Conservation (phyloP, 2,329 filamentous ascomycete genomes). For the Aotearoamyces nothofagi region DNA sequence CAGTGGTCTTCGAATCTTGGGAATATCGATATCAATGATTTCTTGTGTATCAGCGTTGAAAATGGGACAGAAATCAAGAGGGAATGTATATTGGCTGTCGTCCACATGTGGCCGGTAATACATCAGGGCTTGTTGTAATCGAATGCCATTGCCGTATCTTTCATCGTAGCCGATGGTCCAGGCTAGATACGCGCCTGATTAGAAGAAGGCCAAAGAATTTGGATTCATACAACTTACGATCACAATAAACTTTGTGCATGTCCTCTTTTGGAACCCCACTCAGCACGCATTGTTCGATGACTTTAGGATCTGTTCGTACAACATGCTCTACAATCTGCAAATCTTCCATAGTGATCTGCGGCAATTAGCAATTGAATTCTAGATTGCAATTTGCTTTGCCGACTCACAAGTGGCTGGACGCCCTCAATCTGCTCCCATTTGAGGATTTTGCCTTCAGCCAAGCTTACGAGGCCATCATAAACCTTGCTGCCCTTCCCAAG, state of each 20-base stretch:
- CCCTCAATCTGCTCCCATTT: constrained; percentile 64
- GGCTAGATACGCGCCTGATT: constrained; percentile 29
- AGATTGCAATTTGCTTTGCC: background rate
- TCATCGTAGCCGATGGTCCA: constrained; percentile 96
- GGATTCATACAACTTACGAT: constrained; percentile 40
- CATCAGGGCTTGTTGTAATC: constrained; percentile 87
- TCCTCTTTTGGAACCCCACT: constrained; percentile 67
- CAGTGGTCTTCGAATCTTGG: constrained; percentile 59
- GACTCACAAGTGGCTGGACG: constrained; percentile 61
- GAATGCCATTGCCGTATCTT: constrained; percentile 62
- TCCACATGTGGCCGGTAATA: constrained; percentile 81
- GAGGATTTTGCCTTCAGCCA: constrained; percentile 49
- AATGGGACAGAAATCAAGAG: constrained; percentile 88
- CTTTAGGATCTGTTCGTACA: constrained; percentile 62
- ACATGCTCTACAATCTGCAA: constrained; percentile 66
- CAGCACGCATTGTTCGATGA: constrained; percentile 80
- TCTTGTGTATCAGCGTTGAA: constrained; percentile 67
- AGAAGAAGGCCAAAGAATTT: background rate
- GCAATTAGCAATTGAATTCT: constrained; percentile 5
- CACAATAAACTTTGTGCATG: constrained; percentile 94
- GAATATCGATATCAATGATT: constrained; percentile 44
- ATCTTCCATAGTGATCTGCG: constrained; percentile 79
- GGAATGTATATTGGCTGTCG: constrained; percentile 81
- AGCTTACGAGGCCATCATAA: constrained; percentile 68
- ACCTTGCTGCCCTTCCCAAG: constrained; percentile 68